Conservation (phyloP, 1,284 basidiomycete species). For the Ustilago loliicola region DNA sequence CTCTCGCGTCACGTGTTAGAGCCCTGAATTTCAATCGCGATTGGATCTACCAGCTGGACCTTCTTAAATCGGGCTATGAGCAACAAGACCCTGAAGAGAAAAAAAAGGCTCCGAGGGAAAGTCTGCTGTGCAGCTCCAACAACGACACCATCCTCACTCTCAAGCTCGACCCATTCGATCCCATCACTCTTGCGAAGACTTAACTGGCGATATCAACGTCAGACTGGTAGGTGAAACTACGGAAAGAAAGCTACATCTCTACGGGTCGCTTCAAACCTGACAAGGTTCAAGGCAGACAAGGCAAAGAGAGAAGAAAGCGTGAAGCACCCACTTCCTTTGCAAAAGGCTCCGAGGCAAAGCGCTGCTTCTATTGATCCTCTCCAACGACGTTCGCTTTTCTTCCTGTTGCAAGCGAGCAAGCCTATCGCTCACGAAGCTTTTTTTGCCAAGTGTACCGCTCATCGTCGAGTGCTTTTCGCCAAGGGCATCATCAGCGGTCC, state of each 20-base stretch:
- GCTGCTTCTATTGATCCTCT: not conserved
- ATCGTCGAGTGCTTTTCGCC: slow-evolving; percentile 4
- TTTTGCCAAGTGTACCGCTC: not conserved
- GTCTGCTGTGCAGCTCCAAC: not conserved
- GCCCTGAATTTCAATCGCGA: slow-evolving; percentile 4
- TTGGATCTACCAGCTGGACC: not conserved
- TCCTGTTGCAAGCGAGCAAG: not conserved
- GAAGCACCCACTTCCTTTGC: not conserved
- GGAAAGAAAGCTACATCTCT: too few species aligned
- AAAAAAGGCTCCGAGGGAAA: slow-evolving; percentile 45
- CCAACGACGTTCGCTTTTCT: not conserved
- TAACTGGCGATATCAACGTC: not conserved
- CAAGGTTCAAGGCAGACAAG: too few species aligned
- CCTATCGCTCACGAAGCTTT: not conserved
- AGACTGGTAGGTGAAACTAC: too few species aligned
- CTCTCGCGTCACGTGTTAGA: slow-evolving; percentile 10
- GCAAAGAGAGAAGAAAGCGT: not conserved
- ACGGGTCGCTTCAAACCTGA: too few species aligned
- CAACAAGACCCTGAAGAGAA: slow-evolving; percentile 15
- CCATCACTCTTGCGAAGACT: not conserved
- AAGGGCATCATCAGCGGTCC: not conserved
- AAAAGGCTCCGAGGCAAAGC: slow-evolving; percentile 27
- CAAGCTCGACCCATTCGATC: not conserved
- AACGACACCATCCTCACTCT: not conserved
- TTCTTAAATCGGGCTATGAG: not conserved